Base-by-base conservation (phyloP, 2,329 filamentous ascomycete genomes). In the Aspergillus brunneoviolaceus region DNA sequence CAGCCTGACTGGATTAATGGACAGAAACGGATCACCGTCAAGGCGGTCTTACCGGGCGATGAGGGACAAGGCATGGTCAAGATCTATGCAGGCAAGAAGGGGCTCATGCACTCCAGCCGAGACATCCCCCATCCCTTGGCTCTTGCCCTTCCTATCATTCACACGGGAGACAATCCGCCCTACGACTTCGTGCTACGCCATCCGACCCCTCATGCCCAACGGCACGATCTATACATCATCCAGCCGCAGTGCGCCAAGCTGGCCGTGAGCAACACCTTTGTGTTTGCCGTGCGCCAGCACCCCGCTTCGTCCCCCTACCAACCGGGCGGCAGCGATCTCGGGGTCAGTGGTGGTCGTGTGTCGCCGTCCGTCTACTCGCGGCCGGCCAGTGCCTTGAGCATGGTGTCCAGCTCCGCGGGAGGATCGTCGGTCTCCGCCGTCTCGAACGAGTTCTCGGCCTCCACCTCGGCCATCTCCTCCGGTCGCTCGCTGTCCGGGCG, bases 91-190 rank as follows among this genome's bases (percentile, higher is more conserved):
- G 95, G 96, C 61, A 95, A 93, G 75, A 87, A 93, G 63, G 96
- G 96, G 0, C 82, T 99, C 57, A 98, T 98, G 93, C 95, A 98
- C 78, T 96, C 91, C 64, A 94, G 95, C 80, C 95, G 95, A 75
- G 91, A 97, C 73, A 97, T 97, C 58, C 93, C 95, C 7, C 94
- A 99, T 72, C 89, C 93, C 2, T 80, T 99, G 57, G 93, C 94
- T 0, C 88, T 98, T 65, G 87, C 92, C 3, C 79, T 99, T n/a
- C 94, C 95, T 0, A 87, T 99, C 55, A 85, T 92, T 42, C 95
- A 99, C 76, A 89, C 87, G 0, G 95, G 95, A 61, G 90, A 94
- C 68, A 99, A 99, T 72, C 95, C 95, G 3, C 86, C 91, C 0
- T 99, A 96, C 75, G 92, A 96, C 60, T 99, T 98, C 76, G 84